Conservation (phyloP, 495 filamentous ascomycete genomes). For the Astrothelium macrocarpum region DNA sequence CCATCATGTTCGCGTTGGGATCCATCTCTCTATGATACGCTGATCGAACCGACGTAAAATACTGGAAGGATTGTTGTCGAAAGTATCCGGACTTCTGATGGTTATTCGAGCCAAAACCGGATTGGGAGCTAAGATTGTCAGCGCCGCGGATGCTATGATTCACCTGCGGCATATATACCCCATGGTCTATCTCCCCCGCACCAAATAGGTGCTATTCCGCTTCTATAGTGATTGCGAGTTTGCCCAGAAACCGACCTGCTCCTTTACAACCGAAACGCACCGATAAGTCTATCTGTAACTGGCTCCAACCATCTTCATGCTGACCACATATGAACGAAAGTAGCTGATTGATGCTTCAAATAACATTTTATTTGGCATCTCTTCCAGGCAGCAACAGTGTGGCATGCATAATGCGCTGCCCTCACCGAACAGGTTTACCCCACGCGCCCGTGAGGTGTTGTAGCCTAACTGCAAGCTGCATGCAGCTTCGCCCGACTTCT, state of each 20-base stretch:
- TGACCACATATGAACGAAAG: not conserved
- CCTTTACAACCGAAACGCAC: not conserved
- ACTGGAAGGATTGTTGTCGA: not conserved
- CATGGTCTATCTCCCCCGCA: constrained; percentile 5
- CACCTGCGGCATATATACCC: not conserved
- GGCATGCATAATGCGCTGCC: not conserved
- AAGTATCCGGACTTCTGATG: not conserved
- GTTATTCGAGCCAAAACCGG: not conserved
- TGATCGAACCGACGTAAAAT: not conserved
- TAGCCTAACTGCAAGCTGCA: not conserved
- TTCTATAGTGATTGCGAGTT: not conserved
- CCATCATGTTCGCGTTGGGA: not conserved
- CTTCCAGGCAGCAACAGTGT: not conserved
- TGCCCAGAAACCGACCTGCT: not conserved
- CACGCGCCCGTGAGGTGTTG: not conserved
- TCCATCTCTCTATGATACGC: not conserved
- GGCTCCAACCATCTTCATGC: not conserved
- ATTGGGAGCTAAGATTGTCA: not conserved
- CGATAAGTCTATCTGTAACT: not conserved
- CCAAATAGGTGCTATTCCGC: not conserved
- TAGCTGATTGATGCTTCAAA: not conserved
- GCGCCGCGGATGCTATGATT: not conserved
- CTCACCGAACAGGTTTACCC: not conserved
- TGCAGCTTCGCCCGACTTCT: not conserved
- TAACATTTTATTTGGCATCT: not conserved